Conservation (phyloP, 2,329 filamentous ascomycete genomes). For the Pleoardoris graminearum region DNA sequence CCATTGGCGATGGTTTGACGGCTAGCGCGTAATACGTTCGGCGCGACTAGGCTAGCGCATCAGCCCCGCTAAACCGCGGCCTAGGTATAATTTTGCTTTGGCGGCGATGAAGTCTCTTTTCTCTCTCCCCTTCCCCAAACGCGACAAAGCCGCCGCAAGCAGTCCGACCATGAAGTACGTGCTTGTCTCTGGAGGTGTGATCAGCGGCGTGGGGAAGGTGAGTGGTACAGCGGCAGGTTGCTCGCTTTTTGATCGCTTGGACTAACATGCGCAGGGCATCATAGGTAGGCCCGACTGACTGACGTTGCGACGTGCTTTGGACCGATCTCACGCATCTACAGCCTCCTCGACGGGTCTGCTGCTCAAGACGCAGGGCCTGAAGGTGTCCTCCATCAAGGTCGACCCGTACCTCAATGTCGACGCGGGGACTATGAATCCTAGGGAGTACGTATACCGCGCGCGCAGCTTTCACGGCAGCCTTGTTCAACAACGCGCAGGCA, state of each 20-base stretch:
- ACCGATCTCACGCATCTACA: constrained; percentile 45
- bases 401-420: constrained; percentile 77
- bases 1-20: background rate
- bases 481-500: constrained; percentile 58
- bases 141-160: constrained; percentile 46
- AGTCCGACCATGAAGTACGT: constrained; percentile 73
- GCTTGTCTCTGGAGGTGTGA: constrained; percentile 71
- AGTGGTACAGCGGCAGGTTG: constrained; percentile 31
- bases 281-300: constrained; percentile 57
- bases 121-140: constrained; percentile 49
- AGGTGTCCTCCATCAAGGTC: constrained; percentile 71
- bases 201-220: constrained; percentile 52
- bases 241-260: constrained; percentile 13
- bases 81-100: constrained; percentile 36
- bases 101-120: constrained; percentile 36
- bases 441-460: constrained; percentile 53
- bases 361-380: constrained; percentile 78
- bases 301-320: constrained; percentile 12
- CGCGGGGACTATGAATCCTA: constrained; percentile 72
- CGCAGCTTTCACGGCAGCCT: background rate
- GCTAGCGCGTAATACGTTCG: constrained; percentile 1
- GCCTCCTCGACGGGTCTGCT: constrained; percentile 74
- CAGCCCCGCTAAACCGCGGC: constrained; percentile 3
- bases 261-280: constrained; percentile 57
- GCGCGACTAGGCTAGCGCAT: background rate